A percentile compares a stretch with the other conserved stretches of the same genome.
Evolutionary conservation across 768 basidiomycete species (phyloP).

Genomic region (Podaxis pistillaris): DNA sequence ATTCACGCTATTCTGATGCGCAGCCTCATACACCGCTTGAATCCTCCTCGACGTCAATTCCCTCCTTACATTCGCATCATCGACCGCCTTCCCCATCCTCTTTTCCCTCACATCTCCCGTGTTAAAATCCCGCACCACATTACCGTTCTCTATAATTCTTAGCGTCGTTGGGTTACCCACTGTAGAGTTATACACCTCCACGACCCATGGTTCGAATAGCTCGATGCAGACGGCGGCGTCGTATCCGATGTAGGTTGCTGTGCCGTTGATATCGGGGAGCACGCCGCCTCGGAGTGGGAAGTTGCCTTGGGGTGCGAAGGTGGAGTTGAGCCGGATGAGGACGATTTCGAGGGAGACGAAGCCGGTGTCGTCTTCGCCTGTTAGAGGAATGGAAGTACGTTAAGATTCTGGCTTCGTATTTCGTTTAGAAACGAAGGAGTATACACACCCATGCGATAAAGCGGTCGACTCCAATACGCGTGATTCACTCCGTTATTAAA

Average conservation of each 20-base stretch:
- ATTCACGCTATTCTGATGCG: constrained; percentile 38
- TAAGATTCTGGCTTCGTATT: neutral
- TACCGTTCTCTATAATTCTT: constrained; percentile 31
- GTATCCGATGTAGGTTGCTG: constrained; percentile 33
- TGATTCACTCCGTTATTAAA: constrained; percentile 33
- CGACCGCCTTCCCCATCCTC: constrained; percentile 20
- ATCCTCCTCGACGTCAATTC: constrained; percentile 29
- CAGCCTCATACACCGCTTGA: constrained; percentile 25
- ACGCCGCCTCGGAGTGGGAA: constrained; percentile 24
- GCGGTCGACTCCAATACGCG: constrained; percentile 26
- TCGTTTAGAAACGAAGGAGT: neutral
- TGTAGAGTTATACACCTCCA: constrained; percentile 36
- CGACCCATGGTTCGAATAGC: constrained; percentile 39
- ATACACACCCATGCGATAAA: constrained; percentile 23
- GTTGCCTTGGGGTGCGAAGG: constrained; percentile 29
- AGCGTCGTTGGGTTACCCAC: constrained; percentile 28
- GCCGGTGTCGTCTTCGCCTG: constrained; percentile 31
- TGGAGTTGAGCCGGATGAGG: constrained; percentile 35
- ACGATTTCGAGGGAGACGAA: constrained; percentile 33
- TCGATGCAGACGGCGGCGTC: constrained; percentile 39
- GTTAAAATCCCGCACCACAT: constrained; percentile 23
- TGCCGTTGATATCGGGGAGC: constrained; percentile 25
- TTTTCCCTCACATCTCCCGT: constrained; percentile 20
- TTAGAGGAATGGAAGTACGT: neutral
- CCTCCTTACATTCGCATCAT: constrained; percentile 17